Percentiles rank a stretch among this genome's conserved stretches.
These are phyloP conservation scores for Wickerhamomyces mucosus DNA, from an alignment of 805 yeast genomes.

Conservation along the genomic window DNA sequence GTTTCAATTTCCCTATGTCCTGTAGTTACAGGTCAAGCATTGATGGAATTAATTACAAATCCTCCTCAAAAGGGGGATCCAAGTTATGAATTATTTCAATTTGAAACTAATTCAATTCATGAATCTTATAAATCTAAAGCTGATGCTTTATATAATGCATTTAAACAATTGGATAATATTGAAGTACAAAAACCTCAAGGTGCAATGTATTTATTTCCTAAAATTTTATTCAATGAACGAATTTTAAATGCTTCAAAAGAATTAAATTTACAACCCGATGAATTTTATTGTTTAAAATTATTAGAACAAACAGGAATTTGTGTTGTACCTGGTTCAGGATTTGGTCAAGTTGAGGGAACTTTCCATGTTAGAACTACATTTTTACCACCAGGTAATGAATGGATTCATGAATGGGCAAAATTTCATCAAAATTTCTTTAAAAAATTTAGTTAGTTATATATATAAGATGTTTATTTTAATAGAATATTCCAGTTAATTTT, in stretches of 20 bases:
- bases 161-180: constrained; percentile 70
- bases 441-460: too few species aligned
- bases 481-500: too few species aligned
- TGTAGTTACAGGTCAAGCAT: constrained; percentile 89
- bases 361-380: constrained; percentile 94
- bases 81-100: constrained; percentile 56
- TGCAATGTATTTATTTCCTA: constrained; percentile 96
- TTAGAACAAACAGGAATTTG: constrained; percentile 90
- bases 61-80: constrained; percentile 79
- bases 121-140: constrained; percentile 58
- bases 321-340: constrained; percentile 96
- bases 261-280: constrained; percentile 61
- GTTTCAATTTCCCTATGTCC: constrained; percentile 91
- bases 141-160: constrained; percentile 53
- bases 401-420: constrained; percentile 69
- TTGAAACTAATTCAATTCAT: constrained; percentile 56
- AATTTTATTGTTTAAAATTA: constrained; percentile 76
- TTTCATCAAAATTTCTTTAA: constrained; percentile 69
- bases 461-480: too few species aligned
- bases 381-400: constrained; percentile 88
- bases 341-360: constrained; percentile 86
- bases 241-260: constrained; percentile 55
- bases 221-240: constrained; percentile 50
- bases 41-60: constrained; percentile 86
- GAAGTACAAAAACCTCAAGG: constrained; percentile 88